Conservation (phyloP, 2,329 filamentous ascomycete genomes). For the Tolypocladium cylindrosporum region DNA sequence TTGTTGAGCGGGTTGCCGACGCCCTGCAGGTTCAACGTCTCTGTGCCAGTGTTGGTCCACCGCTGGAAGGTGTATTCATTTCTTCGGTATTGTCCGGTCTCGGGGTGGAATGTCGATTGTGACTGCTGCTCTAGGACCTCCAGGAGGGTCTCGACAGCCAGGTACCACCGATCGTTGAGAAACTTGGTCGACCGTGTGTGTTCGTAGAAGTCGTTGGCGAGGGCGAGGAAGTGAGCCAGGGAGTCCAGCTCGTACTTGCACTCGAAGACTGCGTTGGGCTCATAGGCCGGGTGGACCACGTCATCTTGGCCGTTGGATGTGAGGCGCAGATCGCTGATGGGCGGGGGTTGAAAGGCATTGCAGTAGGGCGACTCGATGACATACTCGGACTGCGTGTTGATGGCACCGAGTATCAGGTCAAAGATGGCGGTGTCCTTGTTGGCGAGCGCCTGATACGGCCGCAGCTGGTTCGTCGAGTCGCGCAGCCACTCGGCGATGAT, state of each 20-base stretch:
- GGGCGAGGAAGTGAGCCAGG: slow-evolving; percentile 77
- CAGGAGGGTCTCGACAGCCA: slow-evolving; percentile 66
- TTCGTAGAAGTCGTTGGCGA: slow-evolving; percentile 79
- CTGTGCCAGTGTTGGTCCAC: slow-evolving; percentile 70
- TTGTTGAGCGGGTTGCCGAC: slow-evolving; percentile 84
- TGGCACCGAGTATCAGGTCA: slow-evolving; percentile 78
- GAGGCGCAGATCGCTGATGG: slow-evolving; percentile 63
- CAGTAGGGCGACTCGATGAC: slow-evolving; percentile 94
- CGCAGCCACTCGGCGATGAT: slow-evolving; percentile 90
- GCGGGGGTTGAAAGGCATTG: slow-evolving; percentile 94
- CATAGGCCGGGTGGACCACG: slow-evolving; percentile 74
- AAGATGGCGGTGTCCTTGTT: slow-evolving; percentile 71
- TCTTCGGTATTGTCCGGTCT: slow-evolving; percentile 50
- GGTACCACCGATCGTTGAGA: slow-evolving; percentile 66
- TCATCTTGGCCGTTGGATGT: slow-evolving; percentile 77
- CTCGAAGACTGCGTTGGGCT: slow-evolving; percentile 80
- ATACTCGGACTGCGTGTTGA: slow-evolving; percentile 92
- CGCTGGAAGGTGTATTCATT: slow-evolving; percentile 88
- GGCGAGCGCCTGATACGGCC: slow-evolving; percentile 78
- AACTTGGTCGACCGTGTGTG: slow-evolving; percentile 72
- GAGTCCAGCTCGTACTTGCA: slow-evolving; percentile 99
- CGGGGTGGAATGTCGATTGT: slow-evolving; percentile 64
- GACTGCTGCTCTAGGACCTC: slow-evolving; percentile 70
- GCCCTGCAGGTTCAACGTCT: slow-evolving; percentile 74
- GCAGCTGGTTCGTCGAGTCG: slow-evolving; percentile 87